Percentiles rank a stretch among this genome's conserved stretches.
phyloP scores from a whole-genome alignment of 192 early-diverging fungal genomes.

The Backusella tarrabulga region DNA sequence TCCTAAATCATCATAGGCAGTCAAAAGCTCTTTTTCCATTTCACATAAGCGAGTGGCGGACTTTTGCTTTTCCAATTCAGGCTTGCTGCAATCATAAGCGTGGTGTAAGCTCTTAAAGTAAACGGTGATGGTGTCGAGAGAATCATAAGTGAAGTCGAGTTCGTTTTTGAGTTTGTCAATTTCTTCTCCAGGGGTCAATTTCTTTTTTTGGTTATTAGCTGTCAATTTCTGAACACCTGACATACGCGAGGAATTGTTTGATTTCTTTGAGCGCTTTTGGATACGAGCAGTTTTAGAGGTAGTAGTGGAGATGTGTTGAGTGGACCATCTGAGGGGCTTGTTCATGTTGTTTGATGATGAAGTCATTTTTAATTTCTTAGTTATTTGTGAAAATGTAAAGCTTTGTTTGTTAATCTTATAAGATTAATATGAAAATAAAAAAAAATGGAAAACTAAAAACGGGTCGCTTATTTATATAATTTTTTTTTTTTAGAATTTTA shows the following conservation, averaged over 20 bases:
- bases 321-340: constrained; percentile 12
- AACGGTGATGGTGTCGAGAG: constrained; percentile 34
- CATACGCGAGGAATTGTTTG: background rate
- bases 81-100: constrained; percentile 20
- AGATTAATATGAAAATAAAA: background rate
- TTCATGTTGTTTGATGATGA: background rate
- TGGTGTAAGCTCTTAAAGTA: constrained; percentile 27
- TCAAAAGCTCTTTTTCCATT: constrained; percentile 34
- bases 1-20: constrained; percentile 36
- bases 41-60: constrained; percentile 24
- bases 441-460: constrained; percentile 2
- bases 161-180: constrained; percentile 28
- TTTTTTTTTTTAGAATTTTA: background rate
- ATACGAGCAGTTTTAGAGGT: background rate
- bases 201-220: constrained; percentile 6
- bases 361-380: background rate
- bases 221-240: background rate
- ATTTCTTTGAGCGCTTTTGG: constrained; percentile 8
- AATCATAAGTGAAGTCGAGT: constrained; percentile 28
- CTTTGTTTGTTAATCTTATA: background rate
- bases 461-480: constrained; percentile 5
- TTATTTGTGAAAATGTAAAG: background rate
- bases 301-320: background rate
- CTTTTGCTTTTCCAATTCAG: background rate
- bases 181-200: constrained; percentile 12